Conservation (phyloP, 2,329 filamentous ascomycete species). For the Epicoccum nigrum region DNA sequence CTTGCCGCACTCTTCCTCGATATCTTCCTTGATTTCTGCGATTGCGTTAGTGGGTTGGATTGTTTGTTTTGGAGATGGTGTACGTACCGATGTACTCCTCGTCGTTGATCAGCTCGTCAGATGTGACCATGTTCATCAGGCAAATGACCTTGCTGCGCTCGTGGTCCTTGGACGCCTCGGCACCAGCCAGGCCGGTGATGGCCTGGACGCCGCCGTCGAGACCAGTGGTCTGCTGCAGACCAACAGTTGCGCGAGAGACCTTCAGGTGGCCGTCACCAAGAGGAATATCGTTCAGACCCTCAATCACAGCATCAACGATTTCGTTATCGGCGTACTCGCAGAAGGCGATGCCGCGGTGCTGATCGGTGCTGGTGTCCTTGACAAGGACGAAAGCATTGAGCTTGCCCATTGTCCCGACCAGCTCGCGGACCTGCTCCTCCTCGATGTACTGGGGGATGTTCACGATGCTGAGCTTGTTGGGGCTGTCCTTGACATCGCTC, state of each 20-base stretch:
- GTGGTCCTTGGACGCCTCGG: slow-evolving; percentile 72
- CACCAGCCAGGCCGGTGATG: slow-evolving; percentile 96
- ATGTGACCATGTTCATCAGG: slow-evolving; percentile 97
- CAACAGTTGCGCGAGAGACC: slow-evolving; percentile 88
- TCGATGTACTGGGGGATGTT: slow-evolving; percentile 87
- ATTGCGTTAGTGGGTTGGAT: slow-evolving; percentile 5
- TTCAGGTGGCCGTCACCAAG: slow-evolving; percentile 85
- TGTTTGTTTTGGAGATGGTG: no score
- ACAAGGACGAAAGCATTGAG: slow-evolving; percentile 91
- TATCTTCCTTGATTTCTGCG: slow-evolving; percentile 93
- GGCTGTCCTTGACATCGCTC: slow-evolving; percentile 83
- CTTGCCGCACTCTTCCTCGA: slow-evolving; percentile 90
- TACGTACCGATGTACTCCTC: slow-evolving; percentile 90
- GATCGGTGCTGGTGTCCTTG: slow-evolving; percentile 82
- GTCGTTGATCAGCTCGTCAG: slow-evolving; percentile 89
- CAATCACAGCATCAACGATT: slow-evolving; percentile 82
- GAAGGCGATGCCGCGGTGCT: slow-evolving; percentile 93
- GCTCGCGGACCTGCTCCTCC: slow-evolving; percentile 89
- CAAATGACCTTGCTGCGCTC: slow-evolving; percentile 87
- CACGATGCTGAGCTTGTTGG: slow-evolving; percentile 92
- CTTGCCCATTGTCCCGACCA: slow-evolving; percentile 88
- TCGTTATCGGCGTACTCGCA: slow-evolving; percentile 86
- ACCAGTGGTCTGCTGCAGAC: slow-evolving; percentile 88
- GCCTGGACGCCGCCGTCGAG: slow-evolving; percentile 96
- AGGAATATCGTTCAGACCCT: slow-evolving; percentile 91